A percentile compares a stretch with the other conserved stretches of the same genome.
Evolutionary conservation across 192 early-diverging fungal genomes (phyloP).

Genomic region (Chytriomyces sp.): DNA sequence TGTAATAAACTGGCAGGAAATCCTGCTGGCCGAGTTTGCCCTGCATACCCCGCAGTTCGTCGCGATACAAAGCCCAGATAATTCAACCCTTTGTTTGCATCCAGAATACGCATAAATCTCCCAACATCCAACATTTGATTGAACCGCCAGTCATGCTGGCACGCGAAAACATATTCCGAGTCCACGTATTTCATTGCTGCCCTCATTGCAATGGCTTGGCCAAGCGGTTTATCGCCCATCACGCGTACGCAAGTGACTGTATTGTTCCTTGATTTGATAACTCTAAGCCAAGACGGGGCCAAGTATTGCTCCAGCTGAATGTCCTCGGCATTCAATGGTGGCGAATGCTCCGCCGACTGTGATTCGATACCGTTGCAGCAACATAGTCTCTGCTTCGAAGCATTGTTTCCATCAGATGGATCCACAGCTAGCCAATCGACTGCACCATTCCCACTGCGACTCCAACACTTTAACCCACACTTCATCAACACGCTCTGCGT

Average conservation of each 20-base stretch:
- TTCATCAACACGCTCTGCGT: neutral
- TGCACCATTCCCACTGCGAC: neutral
- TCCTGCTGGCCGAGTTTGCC: neutral
- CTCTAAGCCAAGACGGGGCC: neutral
- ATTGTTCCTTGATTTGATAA: neutral
- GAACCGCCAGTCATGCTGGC: constrained; percentile 50
- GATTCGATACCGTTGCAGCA: neutral
- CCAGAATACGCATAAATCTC: constrained; percentile 19
- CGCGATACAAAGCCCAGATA: constrained; percentile 23
- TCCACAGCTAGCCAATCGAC: neutral
- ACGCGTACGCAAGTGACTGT: neutral
- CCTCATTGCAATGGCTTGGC: constrained; percentile 45
- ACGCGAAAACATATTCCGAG: constrained; percentile 37
- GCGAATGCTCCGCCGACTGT: neutral
- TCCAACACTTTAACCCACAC: neutral
- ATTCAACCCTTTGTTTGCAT: neutral
- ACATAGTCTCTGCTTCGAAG: neutral
- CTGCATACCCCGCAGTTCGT: constrained; percentile 31
- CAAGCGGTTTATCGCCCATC: constrained; percentile 12
- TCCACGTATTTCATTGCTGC: constrained; percentile 37
- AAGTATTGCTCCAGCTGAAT: neutral
- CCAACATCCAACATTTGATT: constrained; percentile 1
- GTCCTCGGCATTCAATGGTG: neutral
- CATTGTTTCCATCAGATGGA: neutral
- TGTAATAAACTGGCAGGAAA: constrained; percentile 12